Evolutionary conservation across 805 yeast genomes (phyloP).

Genomic region (Zygosaccharomyces lentus): DNA sequence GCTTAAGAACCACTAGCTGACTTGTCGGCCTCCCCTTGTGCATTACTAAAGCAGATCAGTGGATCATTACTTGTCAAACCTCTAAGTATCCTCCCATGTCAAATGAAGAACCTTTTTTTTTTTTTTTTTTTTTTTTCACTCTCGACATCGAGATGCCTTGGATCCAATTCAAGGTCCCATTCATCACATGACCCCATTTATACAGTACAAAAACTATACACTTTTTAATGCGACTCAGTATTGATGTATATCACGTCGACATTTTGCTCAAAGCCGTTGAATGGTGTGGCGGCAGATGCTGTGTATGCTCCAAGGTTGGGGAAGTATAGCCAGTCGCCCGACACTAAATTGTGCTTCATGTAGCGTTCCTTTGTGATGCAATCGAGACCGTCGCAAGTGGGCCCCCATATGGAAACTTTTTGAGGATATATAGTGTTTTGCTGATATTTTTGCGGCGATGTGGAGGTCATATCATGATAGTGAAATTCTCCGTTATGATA

Average conservation of each 20-base stretch:
- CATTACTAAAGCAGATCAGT: background rate
- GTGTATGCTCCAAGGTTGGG: constrained; percentile 88
- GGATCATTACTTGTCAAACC: constrained; percentile 2
- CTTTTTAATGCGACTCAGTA: constrained; percentile 24
- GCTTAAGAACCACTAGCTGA: constrained; percentile 29
- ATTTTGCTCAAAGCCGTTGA: constrained; percentile 76
- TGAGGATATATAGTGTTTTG: constrained; percentile 19
- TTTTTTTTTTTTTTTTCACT: background rate
- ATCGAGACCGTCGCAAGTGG: constrained; percentile 96
- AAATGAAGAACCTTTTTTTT: background rate
- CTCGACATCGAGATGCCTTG: background rate
- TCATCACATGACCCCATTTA: constrained; percentile 1
- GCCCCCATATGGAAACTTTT: constrained; percentile 87
- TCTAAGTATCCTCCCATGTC: no score
- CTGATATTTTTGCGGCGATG: constrained; percentile 13
- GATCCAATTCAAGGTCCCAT: background rate
- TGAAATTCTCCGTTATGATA: constrained; percentile 48
- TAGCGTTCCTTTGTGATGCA: constrained; percentile 55
- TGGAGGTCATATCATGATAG: constrained; percentile 36
- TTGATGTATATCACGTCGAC: constrained; percentile 62
- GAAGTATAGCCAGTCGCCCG: constrained; percentile 93
- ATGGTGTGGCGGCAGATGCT: constrained; percentile 82
- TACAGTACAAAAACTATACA: background rate
- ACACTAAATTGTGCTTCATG: constrained; percentile 57
- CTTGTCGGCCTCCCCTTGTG: constrained; percentile 17